Evolutionary conservation across 768 basidiomycete species (phyloP).

Genomic region (Rossbeevera mucosa): DNA sequence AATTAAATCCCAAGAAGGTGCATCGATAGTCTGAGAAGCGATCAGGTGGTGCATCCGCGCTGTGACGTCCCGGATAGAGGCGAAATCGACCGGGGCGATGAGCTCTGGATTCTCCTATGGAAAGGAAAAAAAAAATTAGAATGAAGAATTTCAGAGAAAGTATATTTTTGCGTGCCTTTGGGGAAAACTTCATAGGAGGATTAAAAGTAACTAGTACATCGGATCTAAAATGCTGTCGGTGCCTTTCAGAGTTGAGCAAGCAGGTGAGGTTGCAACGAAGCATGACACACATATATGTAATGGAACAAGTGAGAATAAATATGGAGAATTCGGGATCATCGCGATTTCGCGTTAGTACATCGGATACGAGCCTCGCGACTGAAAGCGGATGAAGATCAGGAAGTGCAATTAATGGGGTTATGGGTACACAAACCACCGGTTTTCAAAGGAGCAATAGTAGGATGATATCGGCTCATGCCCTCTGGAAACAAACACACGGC

Average conservation of each 20-base stretch:
- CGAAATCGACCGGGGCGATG: conserved; percentile 59
- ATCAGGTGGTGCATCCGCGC: conserved; percentile 62
- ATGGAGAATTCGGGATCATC: conserved; percentile 68
- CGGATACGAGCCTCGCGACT: conserved; percentile 81
- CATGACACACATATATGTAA: conserved; percentile 67
- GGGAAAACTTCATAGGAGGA: conserved; percentile 58
- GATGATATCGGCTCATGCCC: conserved; percentile 81
- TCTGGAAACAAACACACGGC: conserved; percentile 84
- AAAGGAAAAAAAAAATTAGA: conserved; percentile 3
- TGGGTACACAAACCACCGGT: conserved; percentile 62
- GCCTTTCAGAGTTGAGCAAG: conserved; percentile 40
- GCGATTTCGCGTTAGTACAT: conserved; percentile 66
- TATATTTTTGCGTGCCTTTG: conserved; percentile 41
- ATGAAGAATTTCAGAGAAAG: neutral
- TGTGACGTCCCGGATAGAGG: conserved; percentile 57
- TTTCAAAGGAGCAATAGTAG: conserved; percentile 82
- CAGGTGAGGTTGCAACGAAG: neutral
- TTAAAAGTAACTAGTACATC: conserved; percentile 85
- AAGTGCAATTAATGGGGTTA: neutral
- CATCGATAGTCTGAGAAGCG: conserved; percentile 72
- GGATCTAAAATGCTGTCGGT: conserved; percentile 81
- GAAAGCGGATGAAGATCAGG: conserved; percentile 1
- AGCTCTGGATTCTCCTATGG: conserved; percentile 66
- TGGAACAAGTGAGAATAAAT: conserved; percentile 69
- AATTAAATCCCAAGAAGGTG: conserved; percentile 79